Evolutionary conservation across 129 eudicot genomes (phyloP).

Genomic region (Helianthus annuus): DNA sequence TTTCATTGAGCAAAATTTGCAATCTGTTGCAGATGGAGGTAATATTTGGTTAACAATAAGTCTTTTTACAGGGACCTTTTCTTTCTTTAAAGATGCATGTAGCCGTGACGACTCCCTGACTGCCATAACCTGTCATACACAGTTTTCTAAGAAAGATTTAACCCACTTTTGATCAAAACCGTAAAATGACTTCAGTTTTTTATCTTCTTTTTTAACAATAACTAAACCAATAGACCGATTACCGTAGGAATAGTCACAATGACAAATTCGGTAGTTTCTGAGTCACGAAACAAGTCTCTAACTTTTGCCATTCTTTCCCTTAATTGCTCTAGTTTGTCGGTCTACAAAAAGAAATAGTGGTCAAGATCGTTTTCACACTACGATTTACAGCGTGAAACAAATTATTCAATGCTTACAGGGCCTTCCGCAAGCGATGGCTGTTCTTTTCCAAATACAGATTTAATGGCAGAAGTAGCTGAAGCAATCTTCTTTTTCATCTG

Average conservation of each 20-base stretch:
- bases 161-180: neutral
- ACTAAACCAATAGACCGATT: neutral
- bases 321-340: slow-evolving; percentile 51
- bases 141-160: neutral
- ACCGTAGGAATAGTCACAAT: slow-evolving; percentile 80
- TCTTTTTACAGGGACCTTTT: slow-evolving; percentile 56
- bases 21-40: slow-evolving; percentile 67
- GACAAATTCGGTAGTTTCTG: slow-evolving; percentile 52
- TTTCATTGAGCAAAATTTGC: slow-evolving; percentile 69
- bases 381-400: neutral
- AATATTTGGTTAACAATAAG: slow-evolving; percentile 63
- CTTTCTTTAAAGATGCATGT: slow-evolving; percentile 64
- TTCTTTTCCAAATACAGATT: slow-evolving; percentile 54
- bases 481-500: slow-evolving; percentile 55
- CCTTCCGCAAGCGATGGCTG: slow-evolving; percentile 34
- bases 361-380: neutral
- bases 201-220: neutral
- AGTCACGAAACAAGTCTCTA: slow-evolving; percentile 63
- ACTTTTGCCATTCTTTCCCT: slow-evolving; percentile 60
- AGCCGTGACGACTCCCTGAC: slow-evolving; percentile 58
- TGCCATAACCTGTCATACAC: slow-evolving; percentile 59
- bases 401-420: slow-evolving; percentile 39
- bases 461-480: slow-evolving; percentile 58
- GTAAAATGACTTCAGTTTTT: neutral
- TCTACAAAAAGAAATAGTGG: slow-evolving; percentile 27